These are phyloP conservation scores for Wickerhamomyces rabaulensis DNA, from an alignment of 805 yeast genomes.

Conservation along the genomic window DNA sequence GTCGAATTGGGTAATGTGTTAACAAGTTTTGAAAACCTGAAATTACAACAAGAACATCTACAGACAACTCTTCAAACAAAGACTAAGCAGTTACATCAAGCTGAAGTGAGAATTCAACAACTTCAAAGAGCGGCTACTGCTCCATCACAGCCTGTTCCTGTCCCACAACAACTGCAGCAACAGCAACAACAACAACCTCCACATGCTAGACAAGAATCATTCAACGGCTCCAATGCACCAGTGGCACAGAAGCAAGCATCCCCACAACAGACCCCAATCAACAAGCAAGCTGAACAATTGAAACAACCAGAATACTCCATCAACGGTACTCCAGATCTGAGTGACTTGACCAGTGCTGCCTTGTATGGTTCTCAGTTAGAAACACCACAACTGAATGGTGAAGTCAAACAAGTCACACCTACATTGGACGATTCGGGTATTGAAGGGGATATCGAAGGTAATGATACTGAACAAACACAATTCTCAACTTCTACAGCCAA, in stretches of 20 bases:
- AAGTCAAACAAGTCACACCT: background rate
- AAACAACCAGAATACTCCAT: conserved; percentile 3
- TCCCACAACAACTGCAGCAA: background rate
- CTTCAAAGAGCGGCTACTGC: background rate
- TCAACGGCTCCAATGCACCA: background rate
- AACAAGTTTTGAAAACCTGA: background rate
- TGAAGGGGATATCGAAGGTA: background rate
- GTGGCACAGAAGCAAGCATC: background rate
- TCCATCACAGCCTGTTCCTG: background rate
- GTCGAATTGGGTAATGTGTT: background rate
- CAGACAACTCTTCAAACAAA: background rate
- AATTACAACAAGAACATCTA: background rate
- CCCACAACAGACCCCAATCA: background rate
- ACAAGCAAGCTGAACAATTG: background rate
- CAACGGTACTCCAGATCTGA: conserved; percentile 25
- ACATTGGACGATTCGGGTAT: background rate
- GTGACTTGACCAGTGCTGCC: conserved; percentile 23
- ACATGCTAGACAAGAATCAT: background rate
- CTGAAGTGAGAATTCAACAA: conserved; percentile 4
- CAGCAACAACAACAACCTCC: background rate
- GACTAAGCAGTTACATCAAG: conserved; percentile 4
- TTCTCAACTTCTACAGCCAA: conserved; percentile 8
- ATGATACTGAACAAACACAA: conserved; percentile 11
- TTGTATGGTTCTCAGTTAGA: conserved; percentile 17
- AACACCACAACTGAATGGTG: conserved; percentile 9